Evolutionary conservation across 2,329 filamentous ascomycete species (phyloP), one percentile per base, ranked within the genome.

Genomic region (Pseudofabraea citricarpa): DNA sequence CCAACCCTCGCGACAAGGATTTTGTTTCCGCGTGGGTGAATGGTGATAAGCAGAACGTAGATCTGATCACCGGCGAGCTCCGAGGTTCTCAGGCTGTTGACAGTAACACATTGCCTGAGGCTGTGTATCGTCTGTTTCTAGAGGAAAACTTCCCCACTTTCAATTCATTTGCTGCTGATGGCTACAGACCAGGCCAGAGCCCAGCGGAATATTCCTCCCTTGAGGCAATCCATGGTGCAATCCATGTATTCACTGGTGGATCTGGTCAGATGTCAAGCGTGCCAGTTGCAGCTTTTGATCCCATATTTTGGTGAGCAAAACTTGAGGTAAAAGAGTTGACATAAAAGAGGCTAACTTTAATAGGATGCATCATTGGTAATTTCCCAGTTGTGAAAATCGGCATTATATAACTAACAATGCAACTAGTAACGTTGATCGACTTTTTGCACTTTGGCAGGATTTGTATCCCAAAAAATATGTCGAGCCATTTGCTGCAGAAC

Each of bases 361-460:
- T n/a, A n/a, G n/a, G n/a, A n/a, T 58, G 7, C 54, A 58, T 43
- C 56, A 57, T 36, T 35, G 36, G 51, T 55, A 43, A 41, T 53
- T 50, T 29, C 12, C 6, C 18, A 4, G 8, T 10, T 7, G 7
- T 37, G 4, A 12, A n/a, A 4, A 19, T 13, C 13, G n/a, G 3
- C 21, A 20, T 10, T 10, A n/a, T n/a, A n/a, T n/a, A n/a, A n/a
- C 35, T 37, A n/a, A 22, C 18, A 13, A 23, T 21, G n/a, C 13
- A 15, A 40, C 18, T 9, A 57, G 53, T 2, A 90, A 86, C 63
- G 75, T 89, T 6, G 88, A 94, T 57, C 78, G 88, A 3, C 64
- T 87, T 21, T 79, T 89, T 49, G 79, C 86, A 23, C 75, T 94
- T 48, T 93, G 86, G 86, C 86, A 93, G 65, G 70, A 74, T 1